A percentile compares a stretch with the other conserved stretches of the same genome.
Conservation (phyloP, 164 flowering plant genomes). For the Paratinospora sagittata region DNA sequence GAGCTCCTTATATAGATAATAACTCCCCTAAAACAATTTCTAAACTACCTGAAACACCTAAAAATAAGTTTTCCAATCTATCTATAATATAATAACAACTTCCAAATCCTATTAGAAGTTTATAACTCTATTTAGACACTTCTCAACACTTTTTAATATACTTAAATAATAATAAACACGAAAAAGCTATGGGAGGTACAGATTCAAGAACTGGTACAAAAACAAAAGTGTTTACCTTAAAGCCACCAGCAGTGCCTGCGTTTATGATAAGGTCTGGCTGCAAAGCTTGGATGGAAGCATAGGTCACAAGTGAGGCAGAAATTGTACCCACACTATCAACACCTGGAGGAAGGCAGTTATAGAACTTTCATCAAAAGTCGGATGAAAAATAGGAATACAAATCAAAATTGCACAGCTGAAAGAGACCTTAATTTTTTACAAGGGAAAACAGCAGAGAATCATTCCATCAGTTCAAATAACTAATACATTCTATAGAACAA, state of each 20-base stretch:
- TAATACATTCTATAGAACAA: background rate
- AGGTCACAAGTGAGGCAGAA: constrained; percentile 84
- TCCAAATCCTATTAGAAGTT: no score
- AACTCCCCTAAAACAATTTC: no score
- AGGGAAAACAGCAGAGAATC: background rate
- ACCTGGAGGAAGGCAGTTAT: constrained; percentile 35
- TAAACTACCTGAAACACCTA: no score
- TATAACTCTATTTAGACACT: no score
- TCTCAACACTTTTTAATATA: no score
- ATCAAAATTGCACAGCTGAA: background rate
- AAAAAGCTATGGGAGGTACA: background rate
- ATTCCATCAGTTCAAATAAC: background rate
- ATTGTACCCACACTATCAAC: constrained; percentile 95
- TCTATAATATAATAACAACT: no score
- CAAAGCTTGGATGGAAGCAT: constrained; percentile 84
- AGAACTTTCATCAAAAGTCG: background rate
- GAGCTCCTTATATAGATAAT: no score
- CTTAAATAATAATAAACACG: no score
- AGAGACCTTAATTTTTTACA: background rate
- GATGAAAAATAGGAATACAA: background rate
- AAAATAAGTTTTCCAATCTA: no score
- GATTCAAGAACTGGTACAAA: background rate
- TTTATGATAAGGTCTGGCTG: constrained; percentile 91
- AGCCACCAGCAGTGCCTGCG: constrained; percentile 99
- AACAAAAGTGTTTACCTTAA: constrained; percentile 46